Conservation (phyloP, 1,284 basidiomycete genomes). For the Pascua guehoae region DNA sequence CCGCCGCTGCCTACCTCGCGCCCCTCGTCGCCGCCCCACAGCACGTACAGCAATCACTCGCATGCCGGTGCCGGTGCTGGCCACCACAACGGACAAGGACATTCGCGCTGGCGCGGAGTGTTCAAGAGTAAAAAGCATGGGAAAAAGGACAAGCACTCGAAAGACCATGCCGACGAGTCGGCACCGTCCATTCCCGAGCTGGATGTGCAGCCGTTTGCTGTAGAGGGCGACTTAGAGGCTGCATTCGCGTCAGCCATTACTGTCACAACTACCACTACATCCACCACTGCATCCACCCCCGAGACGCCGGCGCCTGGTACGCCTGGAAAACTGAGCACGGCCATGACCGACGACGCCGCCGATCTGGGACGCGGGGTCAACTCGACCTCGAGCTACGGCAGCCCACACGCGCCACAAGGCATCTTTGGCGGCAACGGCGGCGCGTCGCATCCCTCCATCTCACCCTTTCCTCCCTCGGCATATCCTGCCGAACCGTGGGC, state of each 20-base stretch:
- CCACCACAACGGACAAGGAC: not conserved
- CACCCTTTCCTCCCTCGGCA: constrained; percentile 13
- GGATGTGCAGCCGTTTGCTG: constrained; percentile 11
- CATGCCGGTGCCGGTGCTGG: no score
- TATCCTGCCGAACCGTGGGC: constrained; percentile 16
- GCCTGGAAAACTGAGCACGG: not conserved
- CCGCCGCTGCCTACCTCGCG: no score
- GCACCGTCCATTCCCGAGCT: constrained; percentile 18
- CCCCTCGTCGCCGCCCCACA: no score
- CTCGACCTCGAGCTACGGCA: constrained; percentile 9
- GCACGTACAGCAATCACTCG: no score
- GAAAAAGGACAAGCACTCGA: constrained; percentile 2
- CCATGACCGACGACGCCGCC: constrained; percentile 5
- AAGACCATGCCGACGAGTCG: not conserved
- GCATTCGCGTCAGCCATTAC: constrained; percentile 1
- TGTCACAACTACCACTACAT: not conserved
- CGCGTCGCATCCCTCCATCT: not conserved
- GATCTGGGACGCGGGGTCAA: not conserved
- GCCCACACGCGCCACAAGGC: no score
- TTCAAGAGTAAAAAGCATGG: constrained; percentile 4
- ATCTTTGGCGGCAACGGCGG: not conserved
- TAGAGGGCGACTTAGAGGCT: constrained; percentile 14
- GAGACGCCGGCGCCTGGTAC: not conserved
- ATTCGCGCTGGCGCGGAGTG: constrained; percentile 3
- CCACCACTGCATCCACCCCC: constrained; percentile 4